Conservation (phyloP, 2,329 filamentous ascomycete species). For the Beauveria pseudobassiana region DNA sequence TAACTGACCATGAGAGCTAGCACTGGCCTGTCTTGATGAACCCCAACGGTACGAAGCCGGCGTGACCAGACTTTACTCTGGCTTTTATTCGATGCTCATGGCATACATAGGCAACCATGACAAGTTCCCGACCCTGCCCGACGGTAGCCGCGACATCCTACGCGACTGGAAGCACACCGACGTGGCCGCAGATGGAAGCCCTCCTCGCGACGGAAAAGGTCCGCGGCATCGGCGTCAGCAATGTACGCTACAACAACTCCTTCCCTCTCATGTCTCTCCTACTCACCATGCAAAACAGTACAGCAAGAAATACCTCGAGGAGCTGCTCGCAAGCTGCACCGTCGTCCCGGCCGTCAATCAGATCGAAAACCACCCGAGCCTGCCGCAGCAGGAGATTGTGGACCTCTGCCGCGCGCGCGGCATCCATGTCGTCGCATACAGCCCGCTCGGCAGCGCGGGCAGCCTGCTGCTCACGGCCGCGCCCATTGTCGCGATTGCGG, state of each 20-base stretch:
- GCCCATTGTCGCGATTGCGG: constrained; percentile 54
- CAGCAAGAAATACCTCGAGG: constrained; percentile 44
- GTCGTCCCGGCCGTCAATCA: constrained; percentile 62
- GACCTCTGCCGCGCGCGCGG: constrained; percentile 60
- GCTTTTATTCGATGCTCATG: neutral
- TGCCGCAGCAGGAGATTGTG: constrained; percentile 65
- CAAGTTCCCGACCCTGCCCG: constrained; percentile 64
- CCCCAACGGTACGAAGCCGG: constrained; percentile 47
- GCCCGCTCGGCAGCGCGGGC: constrained; percentile 56
- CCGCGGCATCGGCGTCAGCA: constrained; percentile 47
- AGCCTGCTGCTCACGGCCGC: constrained; percentile 58
- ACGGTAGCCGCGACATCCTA: constrained; percentile 69
- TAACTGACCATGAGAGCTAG: constrained; percentile 13
- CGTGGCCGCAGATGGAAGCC: constrained; percentile 67
- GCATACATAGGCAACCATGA: constrained; percentile 53
- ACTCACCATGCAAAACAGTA: constrained; percentile 29
- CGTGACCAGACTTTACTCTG: neutral
- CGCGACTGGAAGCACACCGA: constrained; percentile 61
- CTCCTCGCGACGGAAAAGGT: constrained; percentile 53
- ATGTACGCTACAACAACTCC: constrained; percentile 28
- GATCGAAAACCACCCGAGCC: constrained; percentile 65
- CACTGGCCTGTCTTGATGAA: constrained; percentile 83
- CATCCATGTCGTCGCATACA: constrained; percentile 68
- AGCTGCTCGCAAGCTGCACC: constrained; percentile 41
- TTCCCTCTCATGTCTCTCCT: too few species aligned